Base-by-base conservation (phyloP, 2,329 filamentous ascomycete species). In the Aspergillus puulaauensis region DNA sequence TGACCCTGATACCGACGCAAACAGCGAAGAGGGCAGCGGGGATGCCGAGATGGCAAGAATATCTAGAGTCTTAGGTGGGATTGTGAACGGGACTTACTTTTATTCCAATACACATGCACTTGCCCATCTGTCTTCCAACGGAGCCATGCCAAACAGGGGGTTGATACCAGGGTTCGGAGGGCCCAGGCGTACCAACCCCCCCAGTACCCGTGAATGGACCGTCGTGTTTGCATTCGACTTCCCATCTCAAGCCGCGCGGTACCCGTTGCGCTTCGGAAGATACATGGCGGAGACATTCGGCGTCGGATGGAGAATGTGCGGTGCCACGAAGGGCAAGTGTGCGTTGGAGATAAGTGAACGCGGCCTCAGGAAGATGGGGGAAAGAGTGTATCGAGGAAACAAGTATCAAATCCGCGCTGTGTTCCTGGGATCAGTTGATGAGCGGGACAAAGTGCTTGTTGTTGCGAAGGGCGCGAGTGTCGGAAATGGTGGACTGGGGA, bases 151-250 rank as follows among this genome's bases (percentile, higher is more conserved):
- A 11, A 46, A 46, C 23, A 46, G 44, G n/a, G 44, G 44, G 6
- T 8, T 46, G 23, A 46, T 46, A 15, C 12, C 12, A 37, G 35
- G 12, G 35, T 15, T 15, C 0, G 35, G 6, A 37, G 15, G 35
- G 14, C 12, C 12, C 14, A n/a, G 15, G 3, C 14, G 35, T 37
- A 15, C 15, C 39, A 11, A 27, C 4, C 24, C 35, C 46, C 33
- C 43, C 9, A 21, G 27, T 11, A 35, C 12, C 31, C 19, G 31
- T 33, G 41, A 56, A 46, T 59, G 47, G 33, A 33, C 59, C 6
- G 23, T 63, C 15, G 6, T 60, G 9, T 61, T 62, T n/a, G 61
- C 59, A 3, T 54, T 62, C 50, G 49, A 56, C 35, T 64, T 62
- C 44, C 52, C 61, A 2, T 14, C 21, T 15, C 41, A 55, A 12